Base-by-base conservation (phyloP, 306 rosid species). In the Lotus japonicus region DNA sequence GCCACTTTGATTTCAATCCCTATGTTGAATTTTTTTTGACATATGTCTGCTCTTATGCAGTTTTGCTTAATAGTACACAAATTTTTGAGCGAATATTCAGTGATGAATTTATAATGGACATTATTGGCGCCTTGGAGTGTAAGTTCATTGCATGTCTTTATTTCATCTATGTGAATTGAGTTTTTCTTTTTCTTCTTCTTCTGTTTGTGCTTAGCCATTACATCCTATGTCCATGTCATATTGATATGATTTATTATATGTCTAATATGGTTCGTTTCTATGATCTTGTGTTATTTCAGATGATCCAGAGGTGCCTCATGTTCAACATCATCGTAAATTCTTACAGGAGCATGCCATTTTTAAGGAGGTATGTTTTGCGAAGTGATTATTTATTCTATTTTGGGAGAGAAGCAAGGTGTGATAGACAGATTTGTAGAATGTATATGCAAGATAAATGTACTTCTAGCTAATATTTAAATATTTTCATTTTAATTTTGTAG, bases 121-220 rank as follows among this genome's bases (percentile, higher is more conserved):
- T 89, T 44, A 84, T 92, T 72, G 98, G 98, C 54, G 80, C 86
- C 57, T 90, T 92, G 28, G 98, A 92, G 79, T 89, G 98, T 92
- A 86, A 84, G 98, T 82, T 79, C 57, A 18, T 79, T n/a, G 5
- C 45, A 26, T 23, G 41, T 28, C 36, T 75, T 75, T 60, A 13
- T 43, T 11, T 52, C 16, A 41, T 17, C 3, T 15, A 58, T 9
- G 21, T 48, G 7, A 38, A 23, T 46, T 46, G 16, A 10, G 41
- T 18, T 48, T 66, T 46, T 35, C 6, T 26, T 26, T 26, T 3
- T 26, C 4, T 26, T 4, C 4, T 31, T 5, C 7, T 31, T 5
- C 36, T 31, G 36, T 39, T 51, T 14, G 66, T 54, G 14, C 46
- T 52, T 11, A 43, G 48, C 49, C n/a, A 13, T 49, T 41, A 14